Evolutionary conservation across 1,284 basidiomycete genomes (phyloP).

Genomic region (Puccinia polysora): DNA sequence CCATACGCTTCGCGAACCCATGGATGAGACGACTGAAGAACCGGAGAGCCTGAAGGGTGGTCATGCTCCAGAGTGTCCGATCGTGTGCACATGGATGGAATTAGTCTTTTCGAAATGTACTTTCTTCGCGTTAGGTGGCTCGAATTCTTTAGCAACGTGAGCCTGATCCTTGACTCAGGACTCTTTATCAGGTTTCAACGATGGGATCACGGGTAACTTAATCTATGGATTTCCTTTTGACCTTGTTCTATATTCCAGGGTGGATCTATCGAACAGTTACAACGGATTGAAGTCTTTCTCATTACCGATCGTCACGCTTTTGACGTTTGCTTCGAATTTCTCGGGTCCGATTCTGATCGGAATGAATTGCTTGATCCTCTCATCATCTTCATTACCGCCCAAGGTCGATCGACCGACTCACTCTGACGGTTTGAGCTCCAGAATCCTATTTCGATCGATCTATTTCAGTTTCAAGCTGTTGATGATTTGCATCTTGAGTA

Average conservation of each 20-base stretch:
- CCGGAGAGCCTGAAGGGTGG: not conserved
- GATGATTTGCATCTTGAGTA: slow-evolving; percentile 36
- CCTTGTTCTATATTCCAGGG: too few species aligned
- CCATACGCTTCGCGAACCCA: not conserved
- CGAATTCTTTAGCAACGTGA: slow-evolving; percentile 48
- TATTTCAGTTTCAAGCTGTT: slow-evolving; percentile 17
- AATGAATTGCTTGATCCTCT: too few species aligned
- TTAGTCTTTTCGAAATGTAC: slow-evolving; percentile 30
- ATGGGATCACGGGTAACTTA: not conserved
- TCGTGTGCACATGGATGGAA: slow-evolving; percentile 18
- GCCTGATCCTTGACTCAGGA: not conserved
- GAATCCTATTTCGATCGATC: slow-evolving; percentile 22
- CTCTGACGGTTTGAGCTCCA: not conserved
- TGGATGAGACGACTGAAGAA: not conserved
- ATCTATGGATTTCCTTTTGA: not conserved
- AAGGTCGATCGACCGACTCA: slow-evolving; percentile 12
- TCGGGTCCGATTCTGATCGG: slow-evolving; percentile 45
- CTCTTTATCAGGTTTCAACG: not conserved
- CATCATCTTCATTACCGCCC: not conserved
- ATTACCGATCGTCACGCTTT: slow-evolving; percentile 45
- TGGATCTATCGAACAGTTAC: slow-evolving; percentile 48
- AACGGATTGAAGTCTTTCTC: slow-evolving; percentile 45
- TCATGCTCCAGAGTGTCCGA: not conserved
- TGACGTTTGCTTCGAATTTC: slow-evolving; percentile 48
- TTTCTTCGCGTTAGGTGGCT: slow-evolving; percentile 48